These are phyloP conservation scores for Coemansia sp. DNA, from an alignment of 192 early-diverging fungal species.

Conservation along the genomic window DNA sequence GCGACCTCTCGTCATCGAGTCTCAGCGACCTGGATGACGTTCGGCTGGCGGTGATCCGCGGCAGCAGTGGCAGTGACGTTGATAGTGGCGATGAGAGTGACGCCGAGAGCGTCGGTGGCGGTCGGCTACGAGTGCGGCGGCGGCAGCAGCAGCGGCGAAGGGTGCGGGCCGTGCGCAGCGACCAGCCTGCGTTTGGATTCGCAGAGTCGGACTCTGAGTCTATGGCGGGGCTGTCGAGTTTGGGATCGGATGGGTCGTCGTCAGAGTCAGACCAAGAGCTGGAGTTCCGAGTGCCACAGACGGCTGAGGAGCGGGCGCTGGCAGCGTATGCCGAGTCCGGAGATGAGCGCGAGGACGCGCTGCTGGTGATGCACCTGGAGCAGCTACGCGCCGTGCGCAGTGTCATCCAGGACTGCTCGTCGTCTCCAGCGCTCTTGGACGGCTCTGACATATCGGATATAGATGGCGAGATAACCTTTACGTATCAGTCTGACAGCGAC, in stretches of 20 bases:
- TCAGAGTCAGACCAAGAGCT: conserved; percentile 45
- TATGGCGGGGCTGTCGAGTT: conserved; percentile 4
- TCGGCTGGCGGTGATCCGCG: conserved; percentile 24
- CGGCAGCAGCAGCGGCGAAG: background rate
- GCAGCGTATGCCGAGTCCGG: conserved; percentile 13
- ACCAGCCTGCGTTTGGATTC: background rate
- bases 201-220: background rate
- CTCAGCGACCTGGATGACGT: conserved; percentile 48
- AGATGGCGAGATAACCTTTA: conserved; percentile 35
- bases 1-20: conserved; percentile 40
- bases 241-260: conserved; percentile 10
- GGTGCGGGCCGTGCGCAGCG: background rate
- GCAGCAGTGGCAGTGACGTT: conserved; percentile 12
- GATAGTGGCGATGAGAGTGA: conserved; percentile 50
- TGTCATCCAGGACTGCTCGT: conserved; percentile 40
- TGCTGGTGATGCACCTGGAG: conserved; percentile 49
- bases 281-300: conserved; percentile 38
- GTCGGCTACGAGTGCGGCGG: conserved; percentile 6
- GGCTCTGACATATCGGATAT: conserved; percentile 15
- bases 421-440: conserved; percentile 30
- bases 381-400: conserved; percentile 50
- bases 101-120: conserved; percentile 26
- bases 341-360: conserved; percentile 42
- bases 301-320: conserved; percentile 39
- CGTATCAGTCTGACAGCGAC: conserved; percentile 28